Conservation (phyloP, 495 filamentous ascomycete species). For the Hypomontagnella monticulosa region DNA sequence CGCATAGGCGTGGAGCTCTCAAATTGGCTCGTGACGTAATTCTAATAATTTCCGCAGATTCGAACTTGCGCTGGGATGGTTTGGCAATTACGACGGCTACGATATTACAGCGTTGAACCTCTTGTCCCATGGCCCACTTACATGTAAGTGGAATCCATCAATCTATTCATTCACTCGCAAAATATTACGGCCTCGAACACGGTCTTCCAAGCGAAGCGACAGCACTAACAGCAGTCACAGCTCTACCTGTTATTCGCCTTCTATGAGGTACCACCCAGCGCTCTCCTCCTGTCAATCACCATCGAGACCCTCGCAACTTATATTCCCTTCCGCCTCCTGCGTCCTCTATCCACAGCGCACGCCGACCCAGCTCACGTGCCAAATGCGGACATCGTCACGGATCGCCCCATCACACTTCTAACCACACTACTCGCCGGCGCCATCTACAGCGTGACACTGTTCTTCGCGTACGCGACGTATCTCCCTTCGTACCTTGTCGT, state of each 20-base stretch:
- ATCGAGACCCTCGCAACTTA: slow-evolving; percentile 74
- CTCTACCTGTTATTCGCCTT: slow-evolving; percentile 76
- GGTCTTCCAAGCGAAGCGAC: neutral
- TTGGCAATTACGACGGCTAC: slow-evolving; percentile 72
- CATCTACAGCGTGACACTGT: slow-evolving; percentile 73
- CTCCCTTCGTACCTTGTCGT: slow-evolving; percentile 72
- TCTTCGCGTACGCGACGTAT: slow-evolving; percentile 68
- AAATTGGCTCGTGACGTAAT: slow-evolving; percentile 41
- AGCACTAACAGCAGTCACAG: slow-evolving; percentile 44
- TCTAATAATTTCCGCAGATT: slow-evolving; percentile 54
- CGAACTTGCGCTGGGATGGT: slow-evolving; percentile 77
- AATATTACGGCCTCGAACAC: neutral
- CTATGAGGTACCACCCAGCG: slow-evolving; percentile 70
- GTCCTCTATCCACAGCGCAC: slow-evolving; percentile 69
- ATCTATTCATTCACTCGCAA: neutral
- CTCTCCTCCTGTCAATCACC: slow-evolving; percentile 63
- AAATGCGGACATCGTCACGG: slow-evolving; percentile 76
- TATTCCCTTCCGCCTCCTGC: slow-evolving; percentile 76
- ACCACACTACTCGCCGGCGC: slow-evolving; percentile 72
- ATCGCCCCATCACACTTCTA: slow-evolving; percentile 67
- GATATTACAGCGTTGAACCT: slow-evolving; percentile 75
- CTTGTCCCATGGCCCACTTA: slow-evolving; percentile 73
- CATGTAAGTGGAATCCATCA: slow-evolving; percentile 54
- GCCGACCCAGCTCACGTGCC: slow-evolving; percentile 64
- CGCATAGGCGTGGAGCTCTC: slow-evolving; percentile 1